Base-by-base conservation (phyloP, 768 basidiomycete species). In the Trametes cinnabarina region DNA sequence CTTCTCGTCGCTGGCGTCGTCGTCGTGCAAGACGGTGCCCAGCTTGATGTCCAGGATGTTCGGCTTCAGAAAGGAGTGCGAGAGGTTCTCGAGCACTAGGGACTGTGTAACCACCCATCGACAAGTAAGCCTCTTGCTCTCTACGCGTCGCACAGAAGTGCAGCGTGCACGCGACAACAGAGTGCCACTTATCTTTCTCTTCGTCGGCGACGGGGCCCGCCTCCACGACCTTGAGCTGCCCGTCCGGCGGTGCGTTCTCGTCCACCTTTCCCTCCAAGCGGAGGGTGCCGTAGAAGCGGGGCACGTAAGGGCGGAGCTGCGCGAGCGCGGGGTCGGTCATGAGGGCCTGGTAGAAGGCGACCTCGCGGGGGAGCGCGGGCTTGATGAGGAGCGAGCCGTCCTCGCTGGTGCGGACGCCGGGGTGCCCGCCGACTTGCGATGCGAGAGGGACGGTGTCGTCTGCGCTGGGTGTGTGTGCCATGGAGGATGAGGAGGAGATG, bases 31-130 rank as follows among this genome's bases (percentile, higher is more conserved):
- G 1, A 88, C 77, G 0, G 89, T 95, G 1, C 97, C 97, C 15
- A 98, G 87, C 72, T 98, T 99, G 69, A 94, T 79, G 69, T 99
- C 96, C 26, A 98, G 77, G 56, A 97, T 82, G 63, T 90, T 93
- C 6, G 95, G 95, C 68, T 85, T 88, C 34, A 73, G 65, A 76
- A 94, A 98, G 1, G 78, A 68, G 63, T 87, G 72, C 2, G 88
- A 73, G 12, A 94, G 74, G 70, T 99, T 98, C 74, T 95, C 88
- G 3, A 99, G 73, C 28, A 96, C 92, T 51, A 96, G 75, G 57
- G 83, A 86, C 77, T 94, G 85, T 66, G 54, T 39, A 56, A 22
- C 30, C 47, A 14, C 23, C 9, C 35, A 23, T 20, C 4, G 22
- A 2, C 22, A 47, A 37, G 41, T 64, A 47, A 60, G 46, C 37